phyloP scores from a whole-genome alignment of 1,284 basidiomycete genomes.

The Ceratobasidium sp. region DNA sequence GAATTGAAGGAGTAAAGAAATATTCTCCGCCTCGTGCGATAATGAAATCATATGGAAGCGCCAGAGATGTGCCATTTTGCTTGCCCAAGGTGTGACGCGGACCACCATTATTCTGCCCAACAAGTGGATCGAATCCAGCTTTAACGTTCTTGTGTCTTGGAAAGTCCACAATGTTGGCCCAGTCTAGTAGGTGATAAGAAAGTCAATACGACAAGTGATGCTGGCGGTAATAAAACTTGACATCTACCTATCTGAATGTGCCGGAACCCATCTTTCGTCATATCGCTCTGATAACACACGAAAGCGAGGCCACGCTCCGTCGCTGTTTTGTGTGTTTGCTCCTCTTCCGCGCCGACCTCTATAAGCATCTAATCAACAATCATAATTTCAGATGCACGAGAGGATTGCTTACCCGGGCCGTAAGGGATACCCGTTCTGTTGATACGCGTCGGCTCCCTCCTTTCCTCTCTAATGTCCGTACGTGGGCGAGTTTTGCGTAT shows the following conservation, averaged over 20 bases:
- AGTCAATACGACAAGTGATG: constrained; percentile 51
- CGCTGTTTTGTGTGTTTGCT: neutral
- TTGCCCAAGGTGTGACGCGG: constrained; percentile 61
- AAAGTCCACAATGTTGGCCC: constrained; percentile 56
- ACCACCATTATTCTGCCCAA: constrained; percentile 61
- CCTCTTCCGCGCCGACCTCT: constrained; percentile 1
- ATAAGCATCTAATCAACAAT: neutral
- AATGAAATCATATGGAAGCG: constrained; percentile 55
- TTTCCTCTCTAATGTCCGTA: neutral
- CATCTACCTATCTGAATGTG: constrained; percentile 3
- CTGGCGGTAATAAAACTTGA: no score
- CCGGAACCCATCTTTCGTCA: neutral
- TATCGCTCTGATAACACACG: constrained; percentile 12
- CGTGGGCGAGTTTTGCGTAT: constrained; percentile 34
- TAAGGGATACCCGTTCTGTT: constrained; percentile 18
- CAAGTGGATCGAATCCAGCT: constrained; percentile 58
- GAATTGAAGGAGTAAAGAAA: constrained; percentile 63
- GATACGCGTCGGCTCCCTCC: neutral
- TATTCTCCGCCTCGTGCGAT: constrained; percentile 62
- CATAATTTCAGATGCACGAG: neutral
- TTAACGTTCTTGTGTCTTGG: constrained; percentile 48
- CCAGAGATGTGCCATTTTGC: constrained; percentile 51
- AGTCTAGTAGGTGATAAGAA: constrained; percentile 41
- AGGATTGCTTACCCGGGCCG: neutral
- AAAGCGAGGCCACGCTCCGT: constrained; percentile 19